Base-by-base conservation (phyloP, 148 eudicot genomes). In the Amaranthus hypochondriacus region DNA sequence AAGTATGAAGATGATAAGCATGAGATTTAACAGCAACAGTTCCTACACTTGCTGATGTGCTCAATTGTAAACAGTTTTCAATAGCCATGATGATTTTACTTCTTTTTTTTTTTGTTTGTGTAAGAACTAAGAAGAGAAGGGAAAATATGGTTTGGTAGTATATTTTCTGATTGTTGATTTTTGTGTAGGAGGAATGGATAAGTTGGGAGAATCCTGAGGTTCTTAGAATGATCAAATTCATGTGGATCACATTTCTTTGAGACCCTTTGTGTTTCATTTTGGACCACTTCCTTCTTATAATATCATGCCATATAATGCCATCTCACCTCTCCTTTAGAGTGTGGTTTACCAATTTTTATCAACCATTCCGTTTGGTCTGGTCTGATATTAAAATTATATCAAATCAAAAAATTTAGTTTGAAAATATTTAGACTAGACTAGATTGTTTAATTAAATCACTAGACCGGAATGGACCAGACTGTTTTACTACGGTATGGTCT, bases 11-110 rank as follows among this genome's bases (percentile, higher is more conserved):
- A 4, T 65, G 53, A 18, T 67, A 63, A 71, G 51, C 59, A 60
- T 75, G 69, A 53, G 76, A 51, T 69, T 66, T 80, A 9, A 62
- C 57, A 46, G 69, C 79, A 71, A 80, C 28, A 53, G 73, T 43
- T 61, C 79, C 73, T 9, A 80, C 79, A 71, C 60, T 62, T 69
- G 78, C 46, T 69, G 78, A 62, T 74, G 79, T 76, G 79, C 83
- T 76, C 46, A 80, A 61, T 15, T 80, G 83, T 58, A 76, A 15
- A 55, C 83, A 80, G 48, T 76, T 53, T 46, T 80, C 83, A 49
- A 72, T 56, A 53, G 70, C 83, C 83, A 80, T 80, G 4, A 11
- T 67, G 4, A 1, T 2, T 4, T 8, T 58, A 4, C 10, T 6
- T 44, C 2, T 51, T 7, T 46, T 39, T 7, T 46, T 39, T 53